These are phyloP conservation scores for Quercus wislizeni DNA, from an alignment of 306 rosid genomes.

Conservation along the genomic window DNA sequence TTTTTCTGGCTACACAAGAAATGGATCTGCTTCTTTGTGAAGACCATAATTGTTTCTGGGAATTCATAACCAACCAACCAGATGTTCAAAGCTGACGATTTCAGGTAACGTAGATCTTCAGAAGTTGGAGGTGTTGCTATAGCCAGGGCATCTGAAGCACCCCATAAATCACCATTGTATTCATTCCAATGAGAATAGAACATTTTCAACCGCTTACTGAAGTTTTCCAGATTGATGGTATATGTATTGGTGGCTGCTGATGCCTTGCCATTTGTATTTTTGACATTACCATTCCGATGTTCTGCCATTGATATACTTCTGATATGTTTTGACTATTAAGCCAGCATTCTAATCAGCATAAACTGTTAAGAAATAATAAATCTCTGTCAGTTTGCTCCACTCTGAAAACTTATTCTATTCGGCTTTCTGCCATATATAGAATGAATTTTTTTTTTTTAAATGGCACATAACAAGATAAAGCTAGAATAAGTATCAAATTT, in stretches of 20 bases:
- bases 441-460: background rate
- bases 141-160: slow-evolving; percentile 67
- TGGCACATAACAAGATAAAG: background rate
- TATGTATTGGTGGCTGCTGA: slow-evolving; percentile 50
- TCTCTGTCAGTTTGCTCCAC: background rate
- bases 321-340: slow-evolving; percentile 18
- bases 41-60: slow-evolving; percentile 91
- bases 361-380: slow-evolving; percentile 13
- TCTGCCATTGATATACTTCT: slow-evolving; percentile 56
- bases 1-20: slow-evolving; percentile 85
- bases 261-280: slow-evolving; percentile 59
- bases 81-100: slow-evolving; percentile 77
- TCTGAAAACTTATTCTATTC: background rate
- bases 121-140: slow-evolving; percentile 80
- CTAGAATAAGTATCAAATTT: background rate
- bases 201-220: slow-evolving; percentile 55
- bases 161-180: slow-evolving; percentile 62
- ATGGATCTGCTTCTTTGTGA: slow-evolving; percentile 77
- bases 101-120: slow-evolving; percentile 85
- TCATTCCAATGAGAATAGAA: slow-evolving; percentile 73
- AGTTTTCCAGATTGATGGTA: slow-evolving; percentile 58
- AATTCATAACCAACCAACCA: slow-evolving; percentile 93
- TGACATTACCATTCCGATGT: slow-evolving; percentile 68
- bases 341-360: slow-evolving; percentile 15
- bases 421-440: background rate